Conservation (phyloP, 2,329 filamentous ascomycete species). For the Exophiala sp. region DNA sequence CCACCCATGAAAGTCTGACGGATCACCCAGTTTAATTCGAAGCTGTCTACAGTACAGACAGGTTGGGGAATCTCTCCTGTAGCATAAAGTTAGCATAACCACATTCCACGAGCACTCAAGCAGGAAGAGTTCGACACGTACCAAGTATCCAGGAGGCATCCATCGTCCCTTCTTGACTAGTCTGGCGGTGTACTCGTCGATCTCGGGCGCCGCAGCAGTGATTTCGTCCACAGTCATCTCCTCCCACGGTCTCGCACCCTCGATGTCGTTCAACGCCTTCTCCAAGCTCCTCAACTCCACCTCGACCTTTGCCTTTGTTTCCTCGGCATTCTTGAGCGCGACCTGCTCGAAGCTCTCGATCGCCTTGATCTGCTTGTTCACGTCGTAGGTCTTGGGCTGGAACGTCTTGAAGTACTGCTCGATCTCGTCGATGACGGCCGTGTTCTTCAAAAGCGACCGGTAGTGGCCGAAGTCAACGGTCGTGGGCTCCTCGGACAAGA, state of each 20-base stretch:
- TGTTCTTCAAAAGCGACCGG: constrained; percentile 91
- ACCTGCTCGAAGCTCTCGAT: constrained; percentile 98
- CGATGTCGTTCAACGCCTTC: constrained; percentile 95
- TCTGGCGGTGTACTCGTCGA: constrained; percentile 93
- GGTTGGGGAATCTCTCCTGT: constrained; percentile 98
- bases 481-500: constrained; percentile 78
- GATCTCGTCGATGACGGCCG: constrained; percentile 90
- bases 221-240: constrained; percentile 98
- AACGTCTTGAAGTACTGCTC: constrained; percentile 91
- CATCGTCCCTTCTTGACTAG: constrained; percentile 97
- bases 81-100: constrained; percentile 14
- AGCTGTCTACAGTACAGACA: constrained; percentile 79
- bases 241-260: constrained; percentile 91
- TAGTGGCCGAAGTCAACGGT: constrained; percentile 91
- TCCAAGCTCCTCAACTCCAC: constrained; percentile 89
- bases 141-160: constrained; percentile 98
- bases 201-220: constrained; percentile 87
- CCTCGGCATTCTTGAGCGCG: constrained; percentile 93
- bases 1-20: neutral
- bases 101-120: neutral
- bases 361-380: constrained; percentile 89
- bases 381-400: constrained; percentile 91
- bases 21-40: neutral
- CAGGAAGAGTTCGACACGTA: constrained; percentile 45
- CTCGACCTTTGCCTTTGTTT: constrained; percentile 95